Evolutionary conservation across 179 eudicot genomes (phyloP).

Genomic region (Corrigiola litoralis): DNA sequence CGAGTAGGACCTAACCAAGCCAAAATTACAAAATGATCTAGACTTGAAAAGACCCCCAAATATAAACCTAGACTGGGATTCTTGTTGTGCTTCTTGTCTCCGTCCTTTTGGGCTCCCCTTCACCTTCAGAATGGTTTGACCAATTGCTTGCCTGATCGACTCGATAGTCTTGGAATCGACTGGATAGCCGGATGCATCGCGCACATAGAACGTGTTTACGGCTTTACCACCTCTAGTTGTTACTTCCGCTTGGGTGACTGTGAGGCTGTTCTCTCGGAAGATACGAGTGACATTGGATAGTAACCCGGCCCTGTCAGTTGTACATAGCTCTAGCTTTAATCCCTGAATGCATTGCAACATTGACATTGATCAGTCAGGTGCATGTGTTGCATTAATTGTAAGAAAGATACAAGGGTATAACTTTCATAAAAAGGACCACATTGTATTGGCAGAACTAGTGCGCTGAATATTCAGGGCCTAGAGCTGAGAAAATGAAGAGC

Average conservation of each 20-base stretch:
- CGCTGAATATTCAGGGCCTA: background rate
- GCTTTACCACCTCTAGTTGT: conserved; percentile 80
- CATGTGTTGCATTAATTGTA: too few relatives aligned
- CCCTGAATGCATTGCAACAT: conserved; percentile 43
- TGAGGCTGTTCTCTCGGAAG: conserved; percentile 84
- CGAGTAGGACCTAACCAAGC: conserved; percentile 75
- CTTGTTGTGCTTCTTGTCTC: conserved; percentile 48
- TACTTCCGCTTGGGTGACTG: conserved; percentile 84
- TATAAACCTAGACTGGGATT: conserved; percentile 74
- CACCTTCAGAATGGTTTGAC: conserved; percentile 86
- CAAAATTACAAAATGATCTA: conserved; percentile 79
- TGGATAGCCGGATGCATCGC: conserved; percentile 81
- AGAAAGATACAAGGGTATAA: background rate
- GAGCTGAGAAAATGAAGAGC: background rate
- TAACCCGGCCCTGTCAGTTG: conserved; percentile 76
- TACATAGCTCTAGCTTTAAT: conserved; percentile 83
- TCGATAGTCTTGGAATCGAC: conserved; percentile 84
- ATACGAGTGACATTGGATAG: conserved; percentile 85
- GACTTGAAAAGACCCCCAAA: conserved; percentile 95
- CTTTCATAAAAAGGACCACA: conserved; percentile 1
- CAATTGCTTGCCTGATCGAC: conserved; percentile 68
- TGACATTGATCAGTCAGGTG: background rate
- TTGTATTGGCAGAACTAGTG: background rate
- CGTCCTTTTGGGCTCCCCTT: conserved; percentile 53
- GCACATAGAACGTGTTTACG: conserved; percentile 75